Base-by-base conservation (phyloP, 192 early-diverging fungal genomes). In the Coemansia sp. region DNA sequence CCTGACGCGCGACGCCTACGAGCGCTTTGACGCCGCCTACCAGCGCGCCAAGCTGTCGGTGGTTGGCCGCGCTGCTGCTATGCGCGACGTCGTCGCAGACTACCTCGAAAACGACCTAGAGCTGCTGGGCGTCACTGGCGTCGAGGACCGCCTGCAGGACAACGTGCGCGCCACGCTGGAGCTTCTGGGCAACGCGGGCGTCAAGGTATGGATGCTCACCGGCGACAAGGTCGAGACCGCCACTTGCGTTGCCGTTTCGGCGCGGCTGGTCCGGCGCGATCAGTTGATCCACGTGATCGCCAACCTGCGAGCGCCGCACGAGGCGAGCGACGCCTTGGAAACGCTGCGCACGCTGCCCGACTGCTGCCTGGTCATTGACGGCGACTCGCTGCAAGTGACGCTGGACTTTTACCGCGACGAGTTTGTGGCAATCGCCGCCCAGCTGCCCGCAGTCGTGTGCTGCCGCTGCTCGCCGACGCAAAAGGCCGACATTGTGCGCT, bases 221-320 rank as follows among this genome's bases (percentile, higher is more conserved):
- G 94, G 96, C 51, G 96, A 98, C 81, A 98, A 98, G 71, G 93
- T 96, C 51, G 96, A 98, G 74, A 98, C 96, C 17, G 96, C 96
- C 25, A 95, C 93, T 0, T 96, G 94, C 71, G 94, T 98, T 68
- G 94, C 96, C 0, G 88, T 97, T 15, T 96, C 94, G 4, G 94
- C 94, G 11, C 94, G 93, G 60, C 85, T 98, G 17, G 91, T 97
- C 11, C 84, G 92, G 1, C 86, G 95, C 25, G 94, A 94, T 68
- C 94, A 96, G 83, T 84, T 79, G 6, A 94, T 98, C 39, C 88
- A 96, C 65, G 85, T 89, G 22, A 88, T 98, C 22, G 65, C 93
- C 0, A 91, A 90, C 62, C 67, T 92, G 86, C 84, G 74, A 49
- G 73, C 62, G 1, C 68, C 73, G 29, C 67, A 73, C 46, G 73